A percentile compares a stretch with the other conserved stretches of the same genome.
These are phyloP conservation scores for Blepharisma undulans DNA, from an alignment of 169 alveolate species.

Conservation along the genomic window DNA sequence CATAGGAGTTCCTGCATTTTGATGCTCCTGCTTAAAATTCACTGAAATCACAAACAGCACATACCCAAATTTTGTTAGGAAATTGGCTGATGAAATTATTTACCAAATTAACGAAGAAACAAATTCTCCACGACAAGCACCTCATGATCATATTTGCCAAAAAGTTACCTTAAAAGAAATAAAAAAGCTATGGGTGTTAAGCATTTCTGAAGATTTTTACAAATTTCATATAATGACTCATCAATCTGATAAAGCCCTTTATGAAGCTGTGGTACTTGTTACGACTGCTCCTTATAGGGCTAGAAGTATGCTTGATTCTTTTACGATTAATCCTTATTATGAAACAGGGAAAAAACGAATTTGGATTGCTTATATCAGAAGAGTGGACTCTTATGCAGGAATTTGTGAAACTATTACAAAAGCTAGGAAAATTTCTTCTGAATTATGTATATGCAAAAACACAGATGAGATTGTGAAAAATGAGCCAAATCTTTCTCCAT, in stretches of 20 bases:
- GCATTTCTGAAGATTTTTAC: slow-evolving; percentile 22
- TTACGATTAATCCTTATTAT: background rate
- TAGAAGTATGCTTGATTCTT: slow-evolving; percentile 8
- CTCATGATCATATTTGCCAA: slow-evolving; percentile 9
- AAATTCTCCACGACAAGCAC: background rate
- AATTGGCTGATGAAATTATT: slow-evolving; percentile 3
- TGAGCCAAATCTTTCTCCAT: background rate
- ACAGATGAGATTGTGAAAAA: background rate
- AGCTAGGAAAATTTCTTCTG: background rate
- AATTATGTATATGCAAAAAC: slow-evolving; percentile 32
- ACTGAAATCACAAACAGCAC: background rate
- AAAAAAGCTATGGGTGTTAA: slow-evolving; percentile 21
- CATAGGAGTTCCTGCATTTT: slow-evolving; percentile 36
- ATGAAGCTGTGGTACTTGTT: slow-evolving; percentile 29
- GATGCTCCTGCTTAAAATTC: slow-evolving; percentile 39
- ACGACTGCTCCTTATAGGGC: slow-evolving; percentile 1
- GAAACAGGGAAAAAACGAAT: background rate
- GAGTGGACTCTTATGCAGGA: slow-evolving; percentile 41
- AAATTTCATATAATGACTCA: background rate
- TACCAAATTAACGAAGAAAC: slow-evolving; percentile 26
- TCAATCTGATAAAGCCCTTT: slow-evolving; percentile 4
- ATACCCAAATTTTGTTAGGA: background rate
- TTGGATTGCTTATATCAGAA: background rate
- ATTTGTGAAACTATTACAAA: slow-evolving; percentile 8
- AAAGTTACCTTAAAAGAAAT: slow-evolving; percentile 23